phyloP scores from a whole-genome alignment of 1,139 yeast genomes.

The Hemisphaericaspora xylanilytica region DNA sequence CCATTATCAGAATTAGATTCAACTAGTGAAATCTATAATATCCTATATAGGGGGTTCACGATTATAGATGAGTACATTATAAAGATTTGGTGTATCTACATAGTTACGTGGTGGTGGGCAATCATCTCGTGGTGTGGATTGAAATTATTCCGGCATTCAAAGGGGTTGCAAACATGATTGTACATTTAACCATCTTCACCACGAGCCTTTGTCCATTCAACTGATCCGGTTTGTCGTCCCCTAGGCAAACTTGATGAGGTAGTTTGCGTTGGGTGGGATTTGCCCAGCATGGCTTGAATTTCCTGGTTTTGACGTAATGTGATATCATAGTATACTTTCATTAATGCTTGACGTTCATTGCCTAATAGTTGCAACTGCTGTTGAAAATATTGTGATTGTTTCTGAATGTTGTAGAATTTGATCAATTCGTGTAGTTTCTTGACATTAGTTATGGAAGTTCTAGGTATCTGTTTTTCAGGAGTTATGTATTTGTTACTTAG shows the following conservation, averaged over 20 bases:
- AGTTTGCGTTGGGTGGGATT: conserved; percentile 6
- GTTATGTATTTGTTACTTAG: conserved; percentile 69
- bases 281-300: conserved; percentile 9
- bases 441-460: conserved; percentile 44
- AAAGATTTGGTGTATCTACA: conserved; percentile 52
- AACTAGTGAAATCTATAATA: conserved; percentile 16
- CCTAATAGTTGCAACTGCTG: conserved; percentile 1
- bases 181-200: conserved; percentile 66
- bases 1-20: conserved; percentile 22
- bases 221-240: conserved; percentile 74
- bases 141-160: conserved; percentile 73
- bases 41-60: conserved; percentile 16
- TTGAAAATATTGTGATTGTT: conserved; percentile 27
- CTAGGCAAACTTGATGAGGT: conserved; percentile 19
- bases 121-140: conserved; percentile 73
- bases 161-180: conserved; percentile 39
- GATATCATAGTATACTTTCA: conserved; percentile 25
- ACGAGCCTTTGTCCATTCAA: conserved; percentile 68
- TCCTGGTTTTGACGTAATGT: conserved; percentile 26
- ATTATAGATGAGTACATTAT: conserved; percentile 48
- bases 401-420: conserved; percentile 33
- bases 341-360: conserved; percentile 14
- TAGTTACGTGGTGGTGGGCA: conserved; percentile 77
- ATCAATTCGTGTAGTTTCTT: conserved; percentile 37
- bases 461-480: conserved; percentile 48